A percentile compares a stretch with the other conserved stretches of the same genome.
phyloP scores from a whole-genome alignment of 1,139 yeast genomes.

The Nakaseomyces nivariensis region DNA sequence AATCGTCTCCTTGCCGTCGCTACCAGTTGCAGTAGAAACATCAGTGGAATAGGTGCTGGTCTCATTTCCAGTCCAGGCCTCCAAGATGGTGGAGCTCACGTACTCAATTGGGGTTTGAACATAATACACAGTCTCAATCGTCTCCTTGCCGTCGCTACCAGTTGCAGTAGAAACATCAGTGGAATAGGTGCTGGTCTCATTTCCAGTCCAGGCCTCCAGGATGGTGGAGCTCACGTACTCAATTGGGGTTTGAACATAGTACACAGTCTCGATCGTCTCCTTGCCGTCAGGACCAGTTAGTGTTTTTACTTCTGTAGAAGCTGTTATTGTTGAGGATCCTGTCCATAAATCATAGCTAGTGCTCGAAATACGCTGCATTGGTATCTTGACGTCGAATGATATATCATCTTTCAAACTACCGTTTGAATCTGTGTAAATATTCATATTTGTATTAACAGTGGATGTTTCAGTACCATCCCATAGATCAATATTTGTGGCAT shows the following conservation, averaged over 20 bases:
- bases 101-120: background rate
- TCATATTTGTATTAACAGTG: background rate
- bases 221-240: no score
- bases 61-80: background rate
- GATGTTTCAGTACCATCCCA: background rate
- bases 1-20: background rate
- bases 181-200: background rate
- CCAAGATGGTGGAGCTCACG: background rate
- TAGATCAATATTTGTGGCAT: background rate
- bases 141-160: constrained; percentile 1
- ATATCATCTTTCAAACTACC: background rate
- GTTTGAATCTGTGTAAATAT: background rate
- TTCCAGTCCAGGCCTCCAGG: no score
- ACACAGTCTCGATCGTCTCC: background rate
- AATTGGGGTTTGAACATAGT: background rate
- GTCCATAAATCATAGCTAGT: background rate
- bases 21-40: background rate
- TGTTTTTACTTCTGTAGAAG: no score
- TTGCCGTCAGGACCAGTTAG: background rate
- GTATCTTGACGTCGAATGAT: background rate
- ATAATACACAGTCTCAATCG: constrained; percentile 1
- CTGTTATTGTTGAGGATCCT: background rate
- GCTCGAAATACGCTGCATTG: background rate
- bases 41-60: background rate
- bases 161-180: background rate